Conservation (phyloP, 2,329 filamentous ascomycete genomes). For the Diplocarpon rosae region DNA sequence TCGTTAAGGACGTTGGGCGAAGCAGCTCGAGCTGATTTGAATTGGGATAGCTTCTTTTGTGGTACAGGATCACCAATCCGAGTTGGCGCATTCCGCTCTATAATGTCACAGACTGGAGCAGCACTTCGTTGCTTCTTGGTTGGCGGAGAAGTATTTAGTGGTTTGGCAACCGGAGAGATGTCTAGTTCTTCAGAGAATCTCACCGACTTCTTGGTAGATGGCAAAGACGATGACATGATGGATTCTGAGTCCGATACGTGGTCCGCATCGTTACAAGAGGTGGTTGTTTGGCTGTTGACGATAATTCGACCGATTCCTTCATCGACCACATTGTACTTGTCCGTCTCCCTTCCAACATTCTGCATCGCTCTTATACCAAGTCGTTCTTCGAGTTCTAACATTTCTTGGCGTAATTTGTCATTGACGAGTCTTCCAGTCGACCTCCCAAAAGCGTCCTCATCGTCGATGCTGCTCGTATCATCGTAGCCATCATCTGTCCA, state of each 20-base stretch:
- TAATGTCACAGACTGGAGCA: slow-evolving; percentile 39
- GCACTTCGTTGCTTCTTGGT: slow-evolving; percentile 8
- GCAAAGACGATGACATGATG: background rate
- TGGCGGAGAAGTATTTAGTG: slow-evolving; percentile 15
- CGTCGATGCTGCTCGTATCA: slow-evolving; percentile 39
- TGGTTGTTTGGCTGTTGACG: slow-evolving; percentile 29
- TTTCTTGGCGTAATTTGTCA: slow-evolving; percentile 61
- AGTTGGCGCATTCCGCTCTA: slow-evolving; percentile 23
- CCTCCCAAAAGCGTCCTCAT: slow-evolving; percentile 64
- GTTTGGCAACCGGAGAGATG: slow-evolving; percentile 42
- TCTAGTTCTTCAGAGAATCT: slow-evolving; percentile 69
- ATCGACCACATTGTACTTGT: slow-evolving; percentile 28
- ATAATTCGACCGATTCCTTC: slow-evolving; percentile 47
- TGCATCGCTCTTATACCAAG: slow-evolving; percentile 47
- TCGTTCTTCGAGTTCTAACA: slow-evolving; percentile 75
- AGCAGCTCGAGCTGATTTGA: slow-evolving; percentile 8
- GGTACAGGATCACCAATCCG: slow-evolving; percentile 17
- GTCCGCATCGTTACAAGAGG: slow-evolving; percentile 11
- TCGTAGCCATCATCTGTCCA: slow-evolving; percentile 43
- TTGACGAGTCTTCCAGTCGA: slow-evolving; percentile 58
- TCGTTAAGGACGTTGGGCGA: slow-evolving; percentile 11
- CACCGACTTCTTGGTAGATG: slow-evolving; percentile 51
- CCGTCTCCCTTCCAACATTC: slow-evolving; percentile 42
- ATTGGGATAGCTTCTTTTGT: slow-evolving; percentile 32
- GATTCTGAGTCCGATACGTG: background rate